Conservation (phyloP, 768 basidiomycete genomes). For the Russula griseocarnosa region DNA sequence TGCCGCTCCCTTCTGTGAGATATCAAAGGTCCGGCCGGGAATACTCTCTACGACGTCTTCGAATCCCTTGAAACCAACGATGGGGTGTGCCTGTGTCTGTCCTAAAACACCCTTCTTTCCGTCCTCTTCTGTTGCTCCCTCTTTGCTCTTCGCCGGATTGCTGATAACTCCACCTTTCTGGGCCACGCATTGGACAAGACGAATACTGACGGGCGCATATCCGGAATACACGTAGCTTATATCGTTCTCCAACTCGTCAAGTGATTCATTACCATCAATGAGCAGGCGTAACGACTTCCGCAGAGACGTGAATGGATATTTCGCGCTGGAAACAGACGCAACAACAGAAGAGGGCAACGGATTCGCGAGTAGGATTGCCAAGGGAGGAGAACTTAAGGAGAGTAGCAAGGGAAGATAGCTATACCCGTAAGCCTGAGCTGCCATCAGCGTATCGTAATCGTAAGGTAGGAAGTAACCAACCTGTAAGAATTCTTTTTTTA, state of each 20-base stretch:
- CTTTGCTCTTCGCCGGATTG: conserved; percentile 62
- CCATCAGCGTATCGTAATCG: conserved; percentile 28
- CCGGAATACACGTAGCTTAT: conserved; percentile 96
- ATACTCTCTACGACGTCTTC: conserved; percentile 82
- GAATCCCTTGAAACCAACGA: conserved; percentile 96
- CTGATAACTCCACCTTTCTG: conserved; percentile 88
- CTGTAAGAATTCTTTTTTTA: conserved; percentile 92
- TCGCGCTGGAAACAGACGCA: conserved; percentile 41
- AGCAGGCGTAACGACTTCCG: conserved; percentile 87
- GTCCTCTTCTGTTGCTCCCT: conserved; percentile 43
- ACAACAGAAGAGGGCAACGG: conserved; percentile 56
- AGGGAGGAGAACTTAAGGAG: conserved; percentile 59
- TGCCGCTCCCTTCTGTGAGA: conserved; percentile 46
- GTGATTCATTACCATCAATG: conserved; percentile 79
- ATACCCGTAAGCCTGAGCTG: conserved; percentile 68
- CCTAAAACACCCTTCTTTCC: conserved; percentile 40
- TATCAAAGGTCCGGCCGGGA: conserved; percentile 84
- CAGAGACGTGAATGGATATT: conserved; percentile 66
- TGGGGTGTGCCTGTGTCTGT: conserved; percentile 81
- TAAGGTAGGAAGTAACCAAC: conserved; percentile 32
- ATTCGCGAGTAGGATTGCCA: conserved; percentile 63
- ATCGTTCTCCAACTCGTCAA: conserved; percentile 86
- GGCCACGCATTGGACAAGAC: conserved; percentile 88
- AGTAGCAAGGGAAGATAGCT: conserved; percentile 64
- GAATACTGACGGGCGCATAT: conserved; percentile 88